Evolutionary conservation across 306 rosid genomes (phyloP), one percentile per base, ranked within the genome.

Genomic region (Chamaecrista fasciculata): DNA sequence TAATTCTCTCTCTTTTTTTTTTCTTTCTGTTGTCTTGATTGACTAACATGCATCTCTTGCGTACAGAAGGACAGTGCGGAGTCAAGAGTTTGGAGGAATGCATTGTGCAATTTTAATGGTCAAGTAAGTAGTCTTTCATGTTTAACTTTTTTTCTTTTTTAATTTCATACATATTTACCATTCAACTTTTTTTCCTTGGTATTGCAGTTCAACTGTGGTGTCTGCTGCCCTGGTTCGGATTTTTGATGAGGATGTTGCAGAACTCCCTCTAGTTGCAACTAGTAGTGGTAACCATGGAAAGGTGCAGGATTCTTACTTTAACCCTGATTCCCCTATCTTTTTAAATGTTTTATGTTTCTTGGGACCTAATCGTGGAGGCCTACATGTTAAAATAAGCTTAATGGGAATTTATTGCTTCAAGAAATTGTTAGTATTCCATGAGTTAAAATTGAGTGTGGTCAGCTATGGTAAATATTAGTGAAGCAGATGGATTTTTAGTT

Each of bases 41-140:
- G 51, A 24, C 47, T 82, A 58, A 58, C 70, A 26, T 50, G 37
- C 52, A 34, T 72, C 73, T 56, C 77, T 62, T 72, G 28, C 63
- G 52, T 74, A 9, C 91, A 90, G 98, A 67, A 82, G 96, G 88
- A 85, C 75, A 48, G 82, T 93, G 70, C 89, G 89, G 81, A 84
- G 85, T 70, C 98, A 90, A 79, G 97, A 93, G 81, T 93, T 84
- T 79, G 90, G 98, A 57, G 91, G 95, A 67, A 85, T 93, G 91
- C 87, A 85, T 77, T 88, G 97, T 85, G 98, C 97, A 71, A 77
- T 93, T 67, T 77, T 93, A 62, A 69, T 86, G 76, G 86, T 93
- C 89, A 93, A 93, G 98, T 90, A 88, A 83, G 96, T 69, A 52
- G 43, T 65, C 69, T 78, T 40, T 58, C 59, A 12, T 50, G 19